These are phyloP conservation scores for Paraconiothyrium sp. DNA, from an alignment of 2,329 filamentous ascomycete species.

Conservation along the genomic window DNA sequence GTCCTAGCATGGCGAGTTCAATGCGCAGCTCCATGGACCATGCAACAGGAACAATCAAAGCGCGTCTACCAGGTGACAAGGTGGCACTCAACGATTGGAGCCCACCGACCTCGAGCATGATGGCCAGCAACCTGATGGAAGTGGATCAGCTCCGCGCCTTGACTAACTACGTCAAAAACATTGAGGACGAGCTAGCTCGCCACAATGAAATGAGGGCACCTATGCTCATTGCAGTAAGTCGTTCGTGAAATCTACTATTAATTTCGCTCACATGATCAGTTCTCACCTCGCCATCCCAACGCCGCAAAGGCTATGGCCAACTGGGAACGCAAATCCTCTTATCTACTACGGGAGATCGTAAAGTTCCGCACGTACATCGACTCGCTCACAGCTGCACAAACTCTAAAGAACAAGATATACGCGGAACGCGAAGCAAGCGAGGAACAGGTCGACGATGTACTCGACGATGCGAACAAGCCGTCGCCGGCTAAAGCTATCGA, in stretches of 20 bases:
- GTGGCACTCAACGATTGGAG: conserved; percentile 87
- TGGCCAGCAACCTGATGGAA: conserved; percentile 80
- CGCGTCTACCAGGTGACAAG: conserved; percentile 83
- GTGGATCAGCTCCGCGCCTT: conserved; percentile 81
- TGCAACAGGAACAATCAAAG: conserved; percentile 64
- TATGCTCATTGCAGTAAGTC: conserved; percentile 79
- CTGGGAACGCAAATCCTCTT: conserved; percentile 95
- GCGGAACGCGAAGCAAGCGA: conserved; percentile 45
- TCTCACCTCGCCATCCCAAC: conserved; percentile 84
- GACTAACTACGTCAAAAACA: conserved; percentile 79
- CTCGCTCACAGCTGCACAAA: conserved; percentile 75
- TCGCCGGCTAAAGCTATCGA: conserved; percentile 35
- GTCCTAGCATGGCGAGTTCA: conserved; percentile 68
- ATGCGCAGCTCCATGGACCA: conserved; percentile 68
- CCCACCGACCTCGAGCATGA: conserved; percentile 89
- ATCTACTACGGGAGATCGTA: conserved; percentile 91
- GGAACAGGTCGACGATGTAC: conserved; percentile 27
- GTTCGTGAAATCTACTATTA: conserved; percentile 4
- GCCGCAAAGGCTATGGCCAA: conserved; percentile 87
- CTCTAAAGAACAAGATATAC: conserved; percentile 76
- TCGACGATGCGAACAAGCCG: conserved; percentile 22
- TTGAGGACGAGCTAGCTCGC: conserved; percentile 83
- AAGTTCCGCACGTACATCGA: conserved; percentile 98
- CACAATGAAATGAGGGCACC: conserved; percentile 90
- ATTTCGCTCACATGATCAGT: conserved; percentile 56